phyloP scores from a whole-genome alignment of 495 filamentous ascomycete genomes.

The Xylaria telfairii region DNA sequence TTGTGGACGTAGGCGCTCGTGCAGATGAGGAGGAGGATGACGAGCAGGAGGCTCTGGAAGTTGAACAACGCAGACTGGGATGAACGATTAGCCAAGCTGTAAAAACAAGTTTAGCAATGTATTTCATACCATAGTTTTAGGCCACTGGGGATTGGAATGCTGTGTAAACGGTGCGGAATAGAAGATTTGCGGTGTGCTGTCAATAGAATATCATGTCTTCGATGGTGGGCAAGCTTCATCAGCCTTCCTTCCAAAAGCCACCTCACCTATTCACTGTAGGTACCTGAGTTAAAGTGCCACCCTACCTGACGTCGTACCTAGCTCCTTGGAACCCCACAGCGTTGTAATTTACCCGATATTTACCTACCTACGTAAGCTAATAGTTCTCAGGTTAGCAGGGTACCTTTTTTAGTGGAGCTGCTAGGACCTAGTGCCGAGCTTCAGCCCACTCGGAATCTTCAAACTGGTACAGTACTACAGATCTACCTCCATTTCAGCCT shows the following conservation, averaged over 20 bases:
- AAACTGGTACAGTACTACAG: not conserved
- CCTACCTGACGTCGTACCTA: constrained; percentile 8
- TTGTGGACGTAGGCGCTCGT: constrained; percentile 92
- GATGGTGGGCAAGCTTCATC: constrained; percentile 9
- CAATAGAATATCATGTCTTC: constrained; percentile 1
- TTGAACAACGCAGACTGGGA: constrained; percentile 93
- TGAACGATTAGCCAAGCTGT: constrained; percentile 36
- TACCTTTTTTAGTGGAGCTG: not conserved
- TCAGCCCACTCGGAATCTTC: not conserved
- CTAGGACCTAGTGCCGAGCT: too few species aligned
- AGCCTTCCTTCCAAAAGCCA: constrained; percentile 22
- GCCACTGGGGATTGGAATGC: not conserved
- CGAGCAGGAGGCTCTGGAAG: constrained; percentile 91
- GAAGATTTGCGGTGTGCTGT: not conserved
- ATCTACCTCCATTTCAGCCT: not conserved
- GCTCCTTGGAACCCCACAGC: too few species aligned
- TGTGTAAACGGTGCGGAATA: not conserved
- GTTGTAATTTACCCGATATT: constrained; percentile 6
- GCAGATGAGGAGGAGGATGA: constrained; percentile 93
- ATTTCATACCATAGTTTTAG: constrained; percentile 18
- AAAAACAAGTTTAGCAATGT: not conserved
- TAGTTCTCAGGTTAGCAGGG: too few species aligned
- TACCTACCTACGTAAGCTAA: not conserved
- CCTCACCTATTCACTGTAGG: not conserved
- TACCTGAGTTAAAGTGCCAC: not conserved